Evolutionary conservation across 2,329 filamentous ascomycete species (phyloP), one percentile per base, ranked within the genome.

Genomic region (Cladophialophora carrionii): DNA sequence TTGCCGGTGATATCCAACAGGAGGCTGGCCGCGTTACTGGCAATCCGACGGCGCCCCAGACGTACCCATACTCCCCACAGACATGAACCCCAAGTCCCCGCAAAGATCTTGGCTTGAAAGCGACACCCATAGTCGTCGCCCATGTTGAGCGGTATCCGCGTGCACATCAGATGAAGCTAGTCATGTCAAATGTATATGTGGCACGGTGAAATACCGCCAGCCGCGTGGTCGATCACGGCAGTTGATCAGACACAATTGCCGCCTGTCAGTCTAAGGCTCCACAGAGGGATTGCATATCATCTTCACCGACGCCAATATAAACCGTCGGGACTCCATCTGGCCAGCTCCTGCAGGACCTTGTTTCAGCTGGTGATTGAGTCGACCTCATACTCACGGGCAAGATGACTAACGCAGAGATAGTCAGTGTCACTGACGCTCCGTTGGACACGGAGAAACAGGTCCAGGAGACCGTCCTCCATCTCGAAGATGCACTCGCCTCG

Each of bases 401-500:
- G 32, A 60, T 64, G 57, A 52, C 62, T 60, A 37, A 3, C 26
- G 6, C 49, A 41, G 52, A 64, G 20, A 60, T 60, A 14, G 51
- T 41, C 12, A 43, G 49, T 26, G 57, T 57, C 8, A 14, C 34
- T 3, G 20, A 26, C 48, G 22, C 62, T 26, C 49, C 46, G 32
- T 17, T 32, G 2, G 62, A 64, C 53, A 46, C 62, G 10, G 62
- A 64, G 51, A 64, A 64, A 59, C 62, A 64, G 52, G 31, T 64
- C 41, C 57, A 64, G 51, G 57, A 60, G 34, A 60, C 62, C 1
- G 62, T 64, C 52, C 24, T 64, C n/a, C 62, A 64, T 37, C 63
- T 60, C 20, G 67, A 69, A 37, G 57, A 69, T 32, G 67, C 67
- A 5, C 48, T 69, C 41, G 55, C 43, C 10, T 41, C 51, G 43